A percentile compares a stretch with the other conserved stretches of the same genome.
Conservation (phyloP, 257 asterid species). For the Gentiana dahurica region DNA sequence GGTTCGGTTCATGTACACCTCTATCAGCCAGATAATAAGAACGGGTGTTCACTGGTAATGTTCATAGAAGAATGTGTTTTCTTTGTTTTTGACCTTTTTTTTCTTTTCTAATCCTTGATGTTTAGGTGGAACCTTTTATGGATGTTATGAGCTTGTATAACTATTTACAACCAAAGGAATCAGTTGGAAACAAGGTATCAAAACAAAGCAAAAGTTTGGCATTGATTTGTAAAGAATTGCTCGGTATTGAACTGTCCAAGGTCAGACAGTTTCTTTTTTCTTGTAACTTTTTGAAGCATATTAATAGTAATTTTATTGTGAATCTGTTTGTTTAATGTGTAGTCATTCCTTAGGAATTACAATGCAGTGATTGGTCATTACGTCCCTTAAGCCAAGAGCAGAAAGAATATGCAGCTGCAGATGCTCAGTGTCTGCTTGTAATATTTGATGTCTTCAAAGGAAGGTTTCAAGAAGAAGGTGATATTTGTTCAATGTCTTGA, state of each 20-base stretch:
- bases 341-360: conserved; percentile 54
- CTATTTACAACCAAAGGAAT: conserved; percentile 46
- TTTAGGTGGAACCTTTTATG: conserved; percentile 78
- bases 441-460: conserved; percentile 54
- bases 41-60: no score
- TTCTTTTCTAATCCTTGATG: conserved; percentile 11
- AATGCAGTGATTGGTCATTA: conserved; percentile 96
- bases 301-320: no score
- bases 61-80: no score
- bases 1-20: no score
- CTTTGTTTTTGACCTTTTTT: neutral
- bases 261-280: conserved; percentile 17
- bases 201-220: conserved; percentile 84
- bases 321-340: no score
- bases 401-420: conserved; percentile 76
- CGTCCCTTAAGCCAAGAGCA: conserved; percentile 88
- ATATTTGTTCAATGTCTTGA: conserved; percentile 5
- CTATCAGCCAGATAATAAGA: no score
- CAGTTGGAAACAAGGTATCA: conserved; percentile 31
- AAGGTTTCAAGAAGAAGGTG: conserved; percentile 66
- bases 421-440: conserved; percentile 73
- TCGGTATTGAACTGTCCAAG: conserved; percentile 78
- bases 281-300: no score
- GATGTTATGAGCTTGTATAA: conserved; percentile 59
- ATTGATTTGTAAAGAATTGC: conserved; percentile 61